These are phyloP conservation scores for Geotrichum bryndzae DNA, from an alignment of 1,139 yeast genomes.

Conservation along the genomic window DNA sequence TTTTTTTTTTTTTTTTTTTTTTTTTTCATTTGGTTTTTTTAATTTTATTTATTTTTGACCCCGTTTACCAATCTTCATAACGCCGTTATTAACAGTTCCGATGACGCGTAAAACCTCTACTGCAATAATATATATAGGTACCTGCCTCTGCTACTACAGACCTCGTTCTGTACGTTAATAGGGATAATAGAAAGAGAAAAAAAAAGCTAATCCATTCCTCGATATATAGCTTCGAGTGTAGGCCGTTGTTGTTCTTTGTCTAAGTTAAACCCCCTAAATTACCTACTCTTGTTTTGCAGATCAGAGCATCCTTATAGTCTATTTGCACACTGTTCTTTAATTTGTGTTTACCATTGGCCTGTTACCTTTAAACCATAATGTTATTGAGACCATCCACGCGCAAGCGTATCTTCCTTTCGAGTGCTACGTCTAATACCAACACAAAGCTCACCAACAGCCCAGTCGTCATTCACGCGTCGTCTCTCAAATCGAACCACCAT, in stretches of 20 bases:
- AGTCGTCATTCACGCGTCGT: neutral
- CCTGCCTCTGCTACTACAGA: neutral
- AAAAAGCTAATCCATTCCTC: neutral
- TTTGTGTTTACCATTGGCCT: neutral
- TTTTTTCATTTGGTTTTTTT: no score
- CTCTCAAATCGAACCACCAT: neutral
- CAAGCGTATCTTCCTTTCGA: neutral
- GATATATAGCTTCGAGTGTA: neutral
- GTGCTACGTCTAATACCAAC: neutral
- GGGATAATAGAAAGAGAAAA: neutral
- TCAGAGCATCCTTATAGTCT: neutral
- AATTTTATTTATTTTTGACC: neutral
- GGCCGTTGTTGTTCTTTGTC: neutral
- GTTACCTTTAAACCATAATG: neutral
- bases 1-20: neutral
- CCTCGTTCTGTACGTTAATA: neutral
- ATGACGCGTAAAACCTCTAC: neutral
- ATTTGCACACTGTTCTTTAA: neutral
- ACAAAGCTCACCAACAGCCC: neutral
- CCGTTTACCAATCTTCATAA: neutral
- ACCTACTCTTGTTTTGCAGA: neutral
- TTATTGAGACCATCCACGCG: neutral
- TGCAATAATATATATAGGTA: neutral
- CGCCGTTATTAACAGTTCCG: neutral
- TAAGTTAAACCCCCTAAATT: neutral